Evolutionary conservation across 148 eudicot species (phyloP).

Genomic region (Arbutus unedo): DNA sequence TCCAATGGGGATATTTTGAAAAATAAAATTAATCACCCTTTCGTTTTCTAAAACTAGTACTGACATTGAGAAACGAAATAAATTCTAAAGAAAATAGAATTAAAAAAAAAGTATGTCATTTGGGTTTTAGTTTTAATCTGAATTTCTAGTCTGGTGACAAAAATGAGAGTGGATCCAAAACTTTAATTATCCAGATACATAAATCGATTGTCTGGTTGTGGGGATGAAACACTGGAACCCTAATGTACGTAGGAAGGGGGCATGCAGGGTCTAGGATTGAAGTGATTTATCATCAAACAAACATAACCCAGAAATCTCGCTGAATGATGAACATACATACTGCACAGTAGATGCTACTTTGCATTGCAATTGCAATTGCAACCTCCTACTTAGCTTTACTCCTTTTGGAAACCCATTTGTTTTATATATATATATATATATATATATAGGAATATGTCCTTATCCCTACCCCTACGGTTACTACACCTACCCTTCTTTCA

Average conservation of each 20-base stretch:
- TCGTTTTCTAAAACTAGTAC: background rate
- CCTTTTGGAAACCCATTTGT: background rate
- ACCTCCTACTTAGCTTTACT: background rate
- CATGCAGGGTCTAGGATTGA: background rate
- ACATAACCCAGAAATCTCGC: conserved; percentile 9
- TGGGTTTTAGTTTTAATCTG: background rate
- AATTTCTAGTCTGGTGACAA: background rate
- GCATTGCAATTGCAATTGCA: conserved; percentile 11
- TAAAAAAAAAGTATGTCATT: background rate
- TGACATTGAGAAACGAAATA: too few relatives aligned
- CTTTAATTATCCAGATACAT: background rate
- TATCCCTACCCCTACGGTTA: background rate
- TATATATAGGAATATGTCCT: background rate
- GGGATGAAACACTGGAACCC: background rate
- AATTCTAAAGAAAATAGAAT: too few relatives aligned
- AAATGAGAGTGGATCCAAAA: background rate
- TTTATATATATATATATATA: too few relatives aligned
- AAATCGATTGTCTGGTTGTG: background rate
- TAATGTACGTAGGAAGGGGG: background rate
- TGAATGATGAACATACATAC: background rate
- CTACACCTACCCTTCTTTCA: background rate
- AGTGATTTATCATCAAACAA: background rate
- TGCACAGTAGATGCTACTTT: background rate
- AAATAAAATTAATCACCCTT: background rate
- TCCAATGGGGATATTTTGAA: background rate